These are phyloP conservation scores for Chenopodium formosanum DNA, from an alignment of 148 eudicot genomes.

Conservation along the genomic window DNA sequence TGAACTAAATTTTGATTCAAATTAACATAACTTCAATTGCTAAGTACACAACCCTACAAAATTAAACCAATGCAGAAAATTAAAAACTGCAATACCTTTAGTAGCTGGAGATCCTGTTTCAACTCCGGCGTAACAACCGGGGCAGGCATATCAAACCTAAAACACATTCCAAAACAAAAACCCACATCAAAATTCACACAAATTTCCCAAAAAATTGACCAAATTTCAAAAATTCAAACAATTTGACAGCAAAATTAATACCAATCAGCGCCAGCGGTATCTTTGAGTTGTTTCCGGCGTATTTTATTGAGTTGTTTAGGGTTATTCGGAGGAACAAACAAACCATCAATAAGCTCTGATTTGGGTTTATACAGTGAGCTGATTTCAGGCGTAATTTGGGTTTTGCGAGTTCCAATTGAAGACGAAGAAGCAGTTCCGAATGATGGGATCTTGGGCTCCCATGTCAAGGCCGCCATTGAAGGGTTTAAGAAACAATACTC, in stretches of 20 bases:
- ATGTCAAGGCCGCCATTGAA: conserved; percentile 56
- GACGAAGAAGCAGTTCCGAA: conserved; percentile 24
- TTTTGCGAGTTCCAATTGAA: conserved; percentile 3
- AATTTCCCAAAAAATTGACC: neutral
- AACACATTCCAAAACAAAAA: conserved; percentile 11
- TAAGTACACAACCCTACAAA: neutral
- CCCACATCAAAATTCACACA: conserved; percentile 4
- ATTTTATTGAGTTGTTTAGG: conserved; percentile 68
- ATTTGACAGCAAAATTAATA: conserved; percentile 15
- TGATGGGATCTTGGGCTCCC: conserved; percentile 73
- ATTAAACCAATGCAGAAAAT: too few relatives aligned
- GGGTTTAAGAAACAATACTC: too few relatives aligned
- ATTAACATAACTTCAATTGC: neutral
- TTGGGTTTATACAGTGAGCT: conserved; percentile 41
- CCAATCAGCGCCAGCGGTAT: conserved; percentile 77
- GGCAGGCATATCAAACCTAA: conserved; percentile 97
- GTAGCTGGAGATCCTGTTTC: conserved; percentile 76
- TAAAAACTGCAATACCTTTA: conserved; percentile 48
- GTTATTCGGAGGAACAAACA: conserved; percentile 76
- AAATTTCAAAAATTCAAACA: neutral
- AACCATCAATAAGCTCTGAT: conserved; percentile 76
- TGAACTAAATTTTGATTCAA: neutral
- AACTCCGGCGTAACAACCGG: conserved; percentile 73
- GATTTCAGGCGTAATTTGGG: conserved; percentile 9
- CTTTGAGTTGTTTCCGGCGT: conserved; percentile 67